These are phyloP conservation scores for Flaveria trinervia DNA, from an alignment of 129 eudicot species.

Conservation along the genomic window DNA sequence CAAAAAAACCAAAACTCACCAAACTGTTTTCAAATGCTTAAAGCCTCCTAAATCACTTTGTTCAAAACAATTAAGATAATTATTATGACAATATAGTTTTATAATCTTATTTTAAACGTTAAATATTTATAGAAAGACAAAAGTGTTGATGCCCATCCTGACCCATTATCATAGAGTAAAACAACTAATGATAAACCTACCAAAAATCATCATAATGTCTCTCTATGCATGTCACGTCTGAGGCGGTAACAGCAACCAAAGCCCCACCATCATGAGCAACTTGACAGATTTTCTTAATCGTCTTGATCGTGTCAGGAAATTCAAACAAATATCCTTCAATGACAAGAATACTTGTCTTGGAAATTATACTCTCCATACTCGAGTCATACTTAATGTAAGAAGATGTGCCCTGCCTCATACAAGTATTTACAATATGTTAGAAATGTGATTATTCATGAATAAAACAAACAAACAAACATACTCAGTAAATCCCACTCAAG, in stretches of 20 bases:
- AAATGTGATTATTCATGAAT: conserved; percentile 10
- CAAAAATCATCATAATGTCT: conserved; percentile 96
- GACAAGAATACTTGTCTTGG: conserved; percentile 82
- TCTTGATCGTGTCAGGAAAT: conserved; percentile 87
- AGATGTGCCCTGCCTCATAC: conserved; percentile 80
- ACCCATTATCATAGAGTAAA: not conserved
- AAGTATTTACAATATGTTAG: conserved; percentile 27
- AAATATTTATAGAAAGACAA: not conserved
- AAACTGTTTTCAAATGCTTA: not conserved
- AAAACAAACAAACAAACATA: too few species aligned
- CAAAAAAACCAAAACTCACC: not conserved
- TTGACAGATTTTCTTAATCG: conserved; percentile 79
- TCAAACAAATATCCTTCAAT: conserved; percentile 96
- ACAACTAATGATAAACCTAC: conserved; percentile 40
- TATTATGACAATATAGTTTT: not conserved
- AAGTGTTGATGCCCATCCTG: not conserved
- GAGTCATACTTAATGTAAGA: conserved; percentile 66
- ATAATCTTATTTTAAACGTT: not conserved
- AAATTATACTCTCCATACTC: conserved; percentile 64
- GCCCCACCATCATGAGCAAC: conserved; percentile 86
- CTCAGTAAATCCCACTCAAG: too few species aligned
- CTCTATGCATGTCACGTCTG: conserved; percentile 95
- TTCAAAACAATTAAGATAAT: not conserved
- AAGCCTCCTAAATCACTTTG: not conserved
- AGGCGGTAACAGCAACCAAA: conserved; percentile 92